Conservation (phyloP, 177 flowering plant species). For the Vitis hybrid region DNA sequence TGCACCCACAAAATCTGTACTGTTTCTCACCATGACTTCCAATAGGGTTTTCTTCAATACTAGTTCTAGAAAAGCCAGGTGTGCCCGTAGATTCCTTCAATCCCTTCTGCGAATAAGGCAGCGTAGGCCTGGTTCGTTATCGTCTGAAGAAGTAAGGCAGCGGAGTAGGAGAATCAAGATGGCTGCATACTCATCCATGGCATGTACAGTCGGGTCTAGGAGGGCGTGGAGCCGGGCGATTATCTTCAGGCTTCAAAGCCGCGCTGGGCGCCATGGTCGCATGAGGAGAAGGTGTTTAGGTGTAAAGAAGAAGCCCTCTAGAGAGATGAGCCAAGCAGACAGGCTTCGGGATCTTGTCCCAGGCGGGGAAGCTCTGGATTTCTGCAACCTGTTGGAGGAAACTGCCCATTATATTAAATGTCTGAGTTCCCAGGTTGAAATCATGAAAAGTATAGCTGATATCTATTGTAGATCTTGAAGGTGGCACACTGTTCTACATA, state of each 20-base stretch:
- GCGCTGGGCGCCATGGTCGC: slow-evolving; percentile 1
- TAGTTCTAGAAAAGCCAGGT: slow-evolving; percentile 23
- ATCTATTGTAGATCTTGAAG: slow-evolving; percentile 11
- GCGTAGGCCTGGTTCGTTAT: no score
- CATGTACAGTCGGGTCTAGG: slow-evolving; percentile 41
- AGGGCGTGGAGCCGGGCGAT: slow-evolving; percentile 59
- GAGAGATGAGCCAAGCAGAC: slow-evolving; percentile 14
- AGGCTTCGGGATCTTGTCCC: slow-evolving; percentile 51
- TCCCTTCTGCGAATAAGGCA: slow-evolving; percentile 2
- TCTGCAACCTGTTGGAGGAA: slow-evolving; percentile 52
- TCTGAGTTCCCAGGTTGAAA: slow-evolving; percentile 57
- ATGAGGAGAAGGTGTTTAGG: neutral
- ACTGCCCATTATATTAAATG: slow-evolving; percentile 61
- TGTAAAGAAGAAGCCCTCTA: neutral
- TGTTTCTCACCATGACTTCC: slow-evolving; percentile 20
- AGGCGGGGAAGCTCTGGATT: slow-evolving; percentile 56
- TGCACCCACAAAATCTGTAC: neutral
- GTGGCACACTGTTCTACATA: no score
- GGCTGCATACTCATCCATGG: slow-evolving; percentile 60
- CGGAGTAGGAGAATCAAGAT: slow-evolving; percentile 32
- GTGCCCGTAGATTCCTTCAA: slow-evolving; percentile 38
- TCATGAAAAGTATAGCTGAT: slow-evolving; percentile 51
- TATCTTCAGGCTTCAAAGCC: slow-evolving; percentile 31
- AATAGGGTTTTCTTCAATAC: slow-evolving; percentile 9
- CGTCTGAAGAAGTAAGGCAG: neutral